Percentiles rank a stretch among this genome's conserved stretches.
Evolutionary conservation across 129 eudicot species (phyloP).

Genomic region (sunflower (Helianthus annuus)): DNA sequence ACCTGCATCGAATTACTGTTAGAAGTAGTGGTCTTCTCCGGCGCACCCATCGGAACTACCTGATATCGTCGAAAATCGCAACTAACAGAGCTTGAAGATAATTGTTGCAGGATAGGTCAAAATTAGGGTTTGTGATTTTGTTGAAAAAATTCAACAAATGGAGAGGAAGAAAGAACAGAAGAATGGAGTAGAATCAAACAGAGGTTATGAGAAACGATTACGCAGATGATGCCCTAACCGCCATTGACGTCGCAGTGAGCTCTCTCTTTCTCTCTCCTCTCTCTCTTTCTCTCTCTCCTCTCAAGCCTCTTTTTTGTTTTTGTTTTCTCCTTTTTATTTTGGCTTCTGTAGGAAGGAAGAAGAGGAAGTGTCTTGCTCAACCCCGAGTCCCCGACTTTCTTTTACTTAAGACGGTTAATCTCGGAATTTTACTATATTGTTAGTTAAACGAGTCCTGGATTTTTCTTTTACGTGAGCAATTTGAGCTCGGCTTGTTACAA

Average conservation of each 20-base stretch:
- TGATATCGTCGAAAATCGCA: constrained; percentile 8
- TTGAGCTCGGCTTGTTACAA: too few relatives aligned
- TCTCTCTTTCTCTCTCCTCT: constrained; percentile 15
- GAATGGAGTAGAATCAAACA: constrained; percentile 5
- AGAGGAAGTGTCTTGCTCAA: constrained; percentile 3
- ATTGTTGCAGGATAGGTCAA: constrained; percentile 21
- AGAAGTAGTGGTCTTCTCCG: constrained; percentile 53
- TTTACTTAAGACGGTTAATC: too few relatives aligned
- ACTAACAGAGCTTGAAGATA: constrained; percentile 17
- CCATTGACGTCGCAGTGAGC: constrained; percentile 43
- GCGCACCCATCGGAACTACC: constrained; percentile 56
- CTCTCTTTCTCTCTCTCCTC: background rate
- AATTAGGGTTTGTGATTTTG: constrained; percentile 51
- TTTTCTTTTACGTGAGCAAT: too few relatives aligned
- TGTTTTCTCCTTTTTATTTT: background rate
- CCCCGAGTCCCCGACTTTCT: too few relatives aligned
- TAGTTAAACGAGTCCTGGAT: too few relatives aligned
- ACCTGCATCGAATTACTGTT: constrained; percentile 74
- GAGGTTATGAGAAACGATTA: constrained; percentile 25
- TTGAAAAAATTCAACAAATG: constrained; percentile 17
- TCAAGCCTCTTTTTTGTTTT: constrained; percentile 6
- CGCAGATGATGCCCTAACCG: constrained; percentile 60
- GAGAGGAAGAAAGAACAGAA: constrained; percentile 5
- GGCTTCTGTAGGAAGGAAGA: constrained; percentile 14
- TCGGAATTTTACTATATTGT: too few relatives aligned